Percentiles rank a stretch among this genome's conserved stretches.
Evolutionary conservation across 768 basidiomycete species (phyloP).

Genomic region (Pleurotus tuber-regium): DNA sequence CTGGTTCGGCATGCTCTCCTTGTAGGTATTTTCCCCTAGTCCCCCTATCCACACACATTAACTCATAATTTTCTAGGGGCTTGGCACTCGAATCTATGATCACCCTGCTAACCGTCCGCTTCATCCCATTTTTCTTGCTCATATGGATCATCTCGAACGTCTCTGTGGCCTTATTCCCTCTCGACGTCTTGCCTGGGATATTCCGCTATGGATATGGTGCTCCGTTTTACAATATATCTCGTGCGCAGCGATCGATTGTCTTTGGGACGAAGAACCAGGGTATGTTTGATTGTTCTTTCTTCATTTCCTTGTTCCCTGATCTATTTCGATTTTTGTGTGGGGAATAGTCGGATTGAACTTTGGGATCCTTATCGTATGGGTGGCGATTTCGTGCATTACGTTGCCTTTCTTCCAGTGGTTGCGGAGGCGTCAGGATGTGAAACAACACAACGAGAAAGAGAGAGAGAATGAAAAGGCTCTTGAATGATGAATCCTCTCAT

Average conservation of each 20-base stretch:
- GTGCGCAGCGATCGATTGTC: conserved; percentile 57
- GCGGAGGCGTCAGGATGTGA: conserved; percentile 21
- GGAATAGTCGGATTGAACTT: conserved; percentile 59
- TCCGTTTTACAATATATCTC: conserved; percentile 72
- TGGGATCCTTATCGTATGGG: conserved; percentile 57
- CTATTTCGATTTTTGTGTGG: not conserved
- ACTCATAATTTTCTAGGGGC: conserved; percentile 41
- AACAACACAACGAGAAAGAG: conserved; percentile 14
- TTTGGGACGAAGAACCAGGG: conserved; percentile 63
- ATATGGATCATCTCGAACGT: conserved; percentile 65
- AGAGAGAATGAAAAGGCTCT: conserved; percentile 15
- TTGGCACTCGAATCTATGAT: conserved; percentile 60
- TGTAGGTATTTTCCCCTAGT: conserved; percentile 32
- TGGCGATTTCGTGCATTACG: conserved; percentile 50
- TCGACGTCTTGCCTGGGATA: conserved; percentile 53
- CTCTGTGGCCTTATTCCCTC: conserved; percentile 54
- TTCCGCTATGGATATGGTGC: conserved; percentile 67
- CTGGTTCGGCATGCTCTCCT: conserved; percentile 53
- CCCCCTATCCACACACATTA: not conserved
- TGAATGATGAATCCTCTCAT: too few relatives aligned
- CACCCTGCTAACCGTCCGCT: conserved; percentile 49
- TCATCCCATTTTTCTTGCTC: conserved; percentile 60
- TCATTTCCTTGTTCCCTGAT: not conserved
- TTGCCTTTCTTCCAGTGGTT: conserved; percentile 50
- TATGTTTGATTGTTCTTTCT: conserved; percentile 27